phyloP scores from a whole-genome alignment of 441 rosid species.

The Populus hybrid region DNA sequence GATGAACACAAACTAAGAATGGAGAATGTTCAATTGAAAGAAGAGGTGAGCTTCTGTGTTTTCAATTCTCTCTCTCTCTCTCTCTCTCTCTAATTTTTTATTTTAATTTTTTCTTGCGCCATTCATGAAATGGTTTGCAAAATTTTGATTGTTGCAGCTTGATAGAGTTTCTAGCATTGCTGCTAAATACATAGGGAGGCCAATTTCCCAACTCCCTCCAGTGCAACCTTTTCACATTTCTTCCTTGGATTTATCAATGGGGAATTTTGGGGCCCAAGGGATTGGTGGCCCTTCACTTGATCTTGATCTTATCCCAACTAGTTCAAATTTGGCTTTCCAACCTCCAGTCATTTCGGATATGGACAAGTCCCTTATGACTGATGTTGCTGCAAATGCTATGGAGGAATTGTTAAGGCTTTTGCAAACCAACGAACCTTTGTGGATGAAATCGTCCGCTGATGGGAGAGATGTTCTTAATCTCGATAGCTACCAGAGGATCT shows the following conservation, averaged over 20 bases:
- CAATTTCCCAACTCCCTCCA: slow-evolving; percentile 81
- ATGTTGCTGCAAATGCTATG: slow-evolving; percentile 68
- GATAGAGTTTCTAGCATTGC: slow-evolving; percentile 93
- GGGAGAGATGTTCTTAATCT: slow-evolving; percentile 66
- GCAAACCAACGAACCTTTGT: slow-evolving; percentile 78
- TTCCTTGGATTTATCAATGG: slow-evolving; percentile 78
- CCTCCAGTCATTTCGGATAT: slow-evolving; percentile 60
- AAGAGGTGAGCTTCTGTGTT: slow-evolving; percentile 53
- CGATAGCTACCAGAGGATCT: slow-evolving; percentile 59
- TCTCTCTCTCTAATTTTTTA: background rate
- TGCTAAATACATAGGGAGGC: slow-evolving; percentile 91
- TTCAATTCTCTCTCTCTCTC: background rate
- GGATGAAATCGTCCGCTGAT: slow-evolving; percentile 52
- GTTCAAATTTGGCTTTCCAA: slow-evolving; percentile 54
- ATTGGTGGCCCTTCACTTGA: slow-evolving; percentile 64
- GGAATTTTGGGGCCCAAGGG: slow-evolving; percentile 53
- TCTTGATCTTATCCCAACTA: slow-evolving; percentile 58
- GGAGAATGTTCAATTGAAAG: slow-evolving; percentile 87
- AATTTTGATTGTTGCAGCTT: slow-evolving; percentile 42
- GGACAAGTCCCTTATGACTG: slow-evolving; percentile 84
- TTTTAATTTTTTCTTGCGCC: background rate
- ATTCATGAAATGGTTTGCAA: background rate
- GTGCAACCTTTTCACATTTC: slow-evolving; percentile 71
- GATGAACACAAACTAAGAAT: slow-evolving; percentile 81
- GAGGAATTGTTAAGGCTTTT: slow-evolving; percentile 79